Percentiles rank a stretch among this genome's conserved stretches.
Conservation (phyloP, 495 filamentous ascomycete genomes). For the Podospora anserina region DNA sequence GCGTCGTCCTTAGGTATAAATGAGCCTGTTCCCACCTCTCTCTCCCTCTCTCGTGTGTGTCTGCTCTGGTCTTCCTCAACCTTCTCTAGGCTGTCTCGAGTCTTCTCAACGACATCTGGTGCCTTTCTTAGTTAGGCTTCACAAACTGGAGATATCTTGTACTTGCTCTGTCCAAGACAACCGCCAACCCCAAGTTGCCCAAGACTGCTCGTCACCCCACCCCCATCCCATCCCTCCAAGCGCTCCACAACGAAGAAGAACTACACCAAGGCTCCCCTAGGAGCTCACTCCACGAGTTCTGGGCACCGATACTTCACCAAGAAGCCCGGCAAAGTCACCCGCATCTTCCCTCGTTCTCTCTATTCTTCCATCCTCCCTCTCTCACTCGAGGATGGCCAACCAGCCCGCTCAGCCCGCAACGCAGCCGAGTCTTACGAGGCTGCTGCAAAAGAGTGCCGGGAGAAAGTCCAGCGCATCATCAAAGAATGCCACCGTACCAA, state of each 20-base stretch:
- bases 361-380: slow-evolving; percentile 27
- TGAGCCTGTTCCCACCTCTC: slow-evolving; percentile 12
- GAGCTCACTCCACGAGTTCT: slow-evolving; percentile 71
- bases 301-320: slow-evolving; percentile 72
- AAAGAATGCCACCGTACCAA: slow-evolving; percentile 70
- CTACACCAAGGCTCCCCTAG: slow-evolving; percentile 57
- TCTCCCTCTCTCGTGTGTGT: background rate
- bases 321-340: slow-evolving; percentile 50
- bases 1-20: slow-evolving; percentile 9
- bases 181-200: slow-evolving; percentile 36
- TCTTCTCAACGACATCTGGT: slow-evolving; percentile 21
- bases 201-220: slow-evolving; percentile 63
- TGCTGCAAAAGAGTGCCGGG: slow-evolving; percentile 58
- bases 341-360: slow-evolving; percentile 9
- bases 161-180: background rate
- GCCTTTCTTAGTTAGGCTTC: slow-evolving; percentile 15
- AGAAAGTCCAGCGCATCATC: slow-evolving; percentile 65
- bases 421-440: slow-evolving; percentile 57
- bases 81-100: slow-evolving; percentile 26
- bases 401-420: slow-evolving; percentile 26
- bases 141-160: background rate
- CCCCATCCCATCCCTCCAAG: slow-evolving; percentile 62
- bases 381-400: slow-evolving; percentile 17
- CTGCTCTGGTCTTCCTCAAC: slow-evolving; percentile 52
- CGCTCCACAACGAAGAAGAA: slow-evolving; percentile 61